phyloP scores from a whole-genome alignment of 208 protist species.

The Crithidia sp. region DNA sequence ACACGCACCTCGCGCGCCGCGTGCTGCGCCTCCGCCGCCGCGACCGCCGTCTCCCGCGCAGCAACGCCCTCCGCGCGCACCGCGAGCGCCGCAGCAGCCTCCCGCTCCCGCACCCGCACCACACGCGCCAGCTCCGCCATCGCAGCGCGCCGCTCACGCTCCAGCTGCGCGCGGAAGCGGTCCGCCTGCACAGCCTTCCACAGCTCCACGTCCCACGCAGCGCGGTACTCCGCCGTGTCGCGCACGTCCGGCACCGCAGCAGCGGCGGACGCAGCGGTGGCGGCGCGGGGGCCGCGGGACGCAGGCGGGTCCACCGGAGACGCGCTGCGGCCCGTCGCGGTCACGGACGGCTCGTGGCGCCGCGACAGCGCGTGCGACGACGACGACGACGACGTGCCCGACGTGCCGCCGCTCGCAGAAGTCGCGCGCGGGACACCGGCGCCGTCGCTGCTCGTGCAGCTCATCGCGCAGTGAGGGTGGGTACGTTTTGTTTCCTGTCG shows the following conservation, averaged over 20 bases:
- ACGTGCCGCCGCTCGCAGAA: neutral
- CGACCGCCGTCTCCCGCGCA: slow-evolving; percentile 32
- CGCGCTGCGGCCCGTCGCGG: slow-evolving; percentile 2
- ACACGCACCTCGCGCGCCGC: slow-evolving; percentile 45
- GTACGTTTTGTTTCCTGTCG: too few species aligned
- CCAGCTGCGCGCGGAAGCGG: slow-evolving; percentile 66
- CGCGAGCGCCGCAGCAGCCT: slow-evolving; percentile 23
- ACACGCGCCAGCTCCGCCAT: slow-evolving; percentile 39
- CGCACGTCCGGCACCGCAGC: slow-evolving; percentile 43
- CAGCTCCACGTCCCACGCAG: slow-evolving; percentile 88
- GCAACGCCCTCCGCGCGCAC: slow-evolving; percentile 32
- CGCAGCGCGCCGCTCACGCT: slow-evolving; percentile 47
- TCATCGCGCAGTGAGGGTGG: neutral
- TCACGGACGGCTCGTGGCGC: slow-evolving; percentile 12
- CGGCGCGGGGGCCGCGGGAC: neutral
- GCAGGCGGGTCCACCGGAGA: neutral
- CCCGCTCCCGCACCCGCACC: slow-evolving; percentile 49
- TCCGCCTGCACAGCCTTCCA: slow-evolving; percentile 86
- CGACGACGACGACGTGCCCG: neutral
- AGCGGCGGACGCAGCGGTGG: neutral
- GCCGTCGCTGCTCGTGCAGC: slow-evolving; percentile 7
- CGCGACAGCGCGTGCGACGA: slow-evolving; percentile 11
- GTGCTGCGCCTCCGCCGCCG: slow-evolving; percentile 42
- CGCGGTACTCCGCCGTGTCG: slow-evolving; percentile 81
- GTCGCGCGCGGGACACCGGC: neutral